Evolutionary conservation across 768 basidiomycete genomes (phyloP).

Genomic region (Tremella yokohamensis): DNA sequence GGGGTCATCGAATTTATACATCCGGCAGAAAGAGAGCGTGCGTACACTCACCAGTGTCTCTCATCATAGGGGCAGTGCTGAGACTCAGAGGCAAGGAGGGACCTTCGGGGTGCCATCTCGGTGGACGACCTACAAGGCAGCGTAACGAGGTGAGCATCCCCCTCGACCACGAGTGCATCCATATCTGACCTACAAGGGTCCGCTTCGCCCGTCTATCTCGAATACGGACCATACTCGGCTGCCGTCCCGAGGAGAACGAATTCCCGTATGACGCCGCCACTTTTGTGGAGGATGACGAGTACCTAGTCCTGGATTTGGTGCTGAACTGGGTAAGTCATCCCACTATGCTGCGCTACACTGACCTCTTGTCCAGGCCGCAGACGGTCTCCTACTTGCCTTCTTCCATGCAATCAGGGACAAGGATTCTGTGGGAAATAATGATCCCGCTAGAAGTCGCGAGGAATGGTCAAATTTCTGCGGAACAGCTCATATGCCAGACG

Average conservation of each 20-base stretch:
- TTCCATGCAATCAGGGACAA: constrained; percentile 51
- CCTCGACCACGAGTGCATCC: neutral
- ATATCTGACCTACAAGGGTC: constrained; percentile 30
- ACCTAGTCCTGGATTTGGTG: constrained; percentile 47
- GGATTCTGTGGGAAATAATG: constrained; percentile 45
- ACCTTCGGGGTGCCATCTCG: constrained; percentile 42
- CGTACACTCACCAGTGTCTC: constrained; percentile 13
- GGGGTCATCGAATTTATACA: constrained; percentile 51
- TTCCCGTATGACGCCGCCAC: constrained; percentile 35
- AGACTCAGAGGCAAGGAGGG: constrained; percentile 41
- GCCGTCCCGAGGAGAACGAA: constrained; percentile 42
- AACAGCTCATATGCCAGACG: constrained; percentile 42
- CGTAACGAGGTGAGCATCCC: constrained; percentile 44
- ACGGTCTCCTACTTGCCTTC: constrained; percentile 49
- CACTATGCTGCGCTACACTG: neutral
- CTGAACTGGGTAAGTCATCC: constrained; percentile 46
- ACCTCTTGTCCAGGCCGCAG: constrained; percentile 35
- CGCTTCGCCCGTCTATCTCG: constrained; percentile 48
- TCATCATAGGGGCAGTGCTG: neutral
- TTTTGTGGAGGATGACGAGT: constrained; percentile 48
- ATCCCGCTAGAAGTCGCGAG: constrained; percentile 32
- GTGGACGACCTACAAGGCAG: constrained; percentile 49
- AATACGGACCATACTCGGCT: constrained; percentile 46
- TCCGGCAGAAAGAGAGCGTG: constrained; percentile 48
- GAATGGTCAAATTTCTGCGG: constrained; percentile 51